Evolutionary conservation across 2,329 filamentous ascomycete genomes (phyloP), one percentile per base, ranked within the genome.

Genomic region (Cladosporium sp.): DNA sequence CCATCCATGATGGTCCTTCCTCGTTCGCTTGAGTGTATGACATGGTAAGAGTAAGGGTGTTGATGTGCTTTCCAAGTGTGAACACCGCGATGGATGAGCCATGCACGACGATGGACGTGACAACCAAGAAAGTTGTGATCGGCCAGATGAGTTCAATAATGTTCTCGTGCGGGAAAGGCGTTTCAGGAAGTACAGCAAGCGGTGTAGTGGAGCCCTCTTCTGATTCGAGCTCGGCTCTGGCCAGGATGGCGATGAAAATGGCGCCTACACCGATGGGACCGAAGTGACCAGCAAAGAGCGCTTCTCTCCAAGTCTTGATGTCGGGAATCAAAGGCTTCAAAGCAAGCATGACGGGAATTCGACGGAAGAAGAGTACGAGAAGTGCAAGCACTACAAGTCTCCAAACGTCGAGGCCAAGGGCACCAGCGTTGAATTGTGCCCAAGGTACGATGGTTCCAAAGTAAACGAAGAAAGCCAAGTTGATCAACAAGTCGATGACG

Each of bases 41-140:
- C 84, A 99, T 90, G 58, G 94, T 97, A 61, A 99, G 81, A 1
- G 90, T 92, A 65, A 99, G 77, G 0, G 94, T 97, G 76, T 97
- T 97, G 83, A 99, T 99, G 61, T 90, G 92, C 75, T 97, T 99
- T 67, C 94, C 94, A 1, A 99, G 84, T 0, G 94, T 97, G 69
- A 99, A 99, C 8, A 99, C 94, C 5, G 94, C 94, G 66, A 99
- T 89, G 0, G 94, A 97, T n/a, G 94, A 97, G 20, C 94, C 94
- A 69, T 99, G 94, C 1, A 99, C 90, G 38, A 97, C 76, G 67
- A 99, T 99, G 12, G 94, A 99, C 3, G 89, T 83, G 55, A 99
- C 90, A 61, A 99, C 93, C 69, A 99, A 79, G 74, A 99, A 99
- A 0, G 90, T 91, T 0, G 90, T 90, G 60, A 99, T 92, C 0